These are phyloP conservation scores for Nosema muscidifuracis DNA, from an alignment of 371 early-diverging fungal genomes.

Conservation along the genomic window DNA sequence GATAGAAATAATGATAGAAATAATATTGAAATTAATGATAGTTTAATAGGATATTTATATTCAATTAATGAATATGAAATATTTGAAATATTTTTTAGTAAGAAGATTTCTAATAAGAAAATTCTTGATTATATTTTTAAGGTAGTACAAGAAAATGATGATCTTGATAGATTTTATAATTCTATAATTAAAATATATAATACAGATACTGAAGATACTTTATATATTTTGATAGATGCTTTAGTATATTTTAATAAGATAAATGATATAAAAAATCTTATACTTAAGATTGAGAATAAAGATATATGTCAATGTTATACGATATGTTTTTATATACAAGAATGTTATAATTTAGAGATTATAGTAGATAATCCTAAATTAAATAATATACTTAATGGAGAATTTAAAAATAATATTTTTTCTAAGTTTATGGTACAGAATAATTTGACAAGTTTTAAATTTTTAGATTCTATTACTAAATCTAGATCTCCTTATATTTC, in stretches of 20 bases:
- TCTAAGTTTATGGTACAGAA: slow-evolving; percentile 29
- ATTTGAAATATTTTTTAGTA: slow-evolving; percentile 7
- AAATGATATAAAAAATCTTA: slow-evolving; percentile 8
- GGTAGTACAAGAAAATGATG: not conserved
- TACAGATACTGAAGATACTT: not conserved
- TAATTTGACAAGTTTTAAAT: slow-evolving; percentile 40
- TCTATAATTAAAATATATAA: not conserved
- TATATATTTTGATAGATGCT: slow-evolving; percentile 28
- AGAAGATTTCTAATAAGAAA: not conserved
- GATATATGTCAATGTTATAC: slow-evolving; percentile 28
- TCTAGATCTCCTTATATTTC: slow-evolving; percentile 64
- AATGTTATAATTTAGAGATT: slow-evolving; percentile 10
- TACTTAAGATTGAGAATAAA: not conserved
- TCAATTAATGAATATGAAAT: slow-evolving; percentile 21
- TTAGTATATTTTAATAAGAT: slow-evolving; percentile 16
- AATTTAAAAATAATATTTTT: slow-evolving; percentile 30
- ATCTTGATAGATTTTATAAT: not conserved
- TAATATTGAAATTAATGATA: not conserved
- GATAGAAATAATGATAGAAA: too few relatives aligned
- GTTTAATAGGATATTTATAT: slow-evolving; percentile 35
- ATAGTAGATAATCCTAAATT: slow-evolving; percentile 7
- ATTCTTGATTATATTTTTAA: not conserved
- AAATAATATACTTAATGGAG: slow-evolving; percentile 25
- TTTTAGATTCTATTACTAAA: slow-evolving; percentile 39
- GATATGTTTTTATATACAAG: slow-evolving; percentile 30